Evolutionary conservation across 805 yeast species (phyloP), one percentile per base, ranked within the genome.

Genomic region (Cyberlindnera misumaiensis): DNA sequence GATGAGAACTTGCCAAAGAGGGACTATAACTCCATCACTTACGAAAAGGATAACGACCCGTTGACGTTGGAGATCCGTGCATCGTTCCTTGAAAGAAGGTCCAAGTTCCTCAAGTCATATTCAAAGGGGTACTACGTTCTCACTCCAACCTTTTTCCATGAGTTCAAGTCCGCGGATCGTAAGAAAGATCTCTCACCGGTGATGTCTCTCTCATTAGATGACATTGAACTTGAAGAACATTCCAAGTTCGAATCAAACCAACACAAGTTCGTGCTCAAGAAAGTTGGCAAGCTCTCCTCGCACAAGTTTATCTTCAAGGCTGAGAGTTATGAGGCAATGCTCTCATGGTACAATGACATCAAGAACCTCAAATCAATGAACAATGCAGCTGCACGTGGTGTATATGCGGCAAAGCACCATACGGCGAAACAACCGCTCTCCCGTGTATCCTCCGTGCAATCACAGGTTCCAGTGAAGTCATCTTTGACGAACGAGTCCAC

Each of bases 221-320:
- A 83, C 43, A 88, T 96, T 56, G 78, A 77, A 47, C 75, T 93
- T 12, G 75, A 85, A 17, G 95, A 86, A 49, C 95, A 85, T 63
- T 78, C 90, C 11, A 77, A 79, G 56, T 78, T 77, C 51, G 86
- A 82, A 47, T 76, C 80, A 20, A 67, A 63, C 37, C 58, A 68
- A 28, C 79, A 78, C 58, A 88, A 88, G 63, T 93, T 90, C 61
- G 84, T 88, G 10, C 65, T 90, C 44, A 85, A 83, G 52, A 79
- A 80, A 46, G 76, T 78, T 44, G 93, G 93, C 11, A 64, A 83
- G 43, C 70, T 86, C 45, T 81, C 79, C 45, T 85, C 87, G 31
- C 97, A 89, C 63, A 88, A 87, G 52, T 87, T 93, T 86, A 93
- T 89, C n/a, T 89, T 90, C 66, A 73, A 95, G 47, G 81, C 94